Conservation (phyloP, 257 asterid species). For the Solanum pinnatisectum region DNA sequence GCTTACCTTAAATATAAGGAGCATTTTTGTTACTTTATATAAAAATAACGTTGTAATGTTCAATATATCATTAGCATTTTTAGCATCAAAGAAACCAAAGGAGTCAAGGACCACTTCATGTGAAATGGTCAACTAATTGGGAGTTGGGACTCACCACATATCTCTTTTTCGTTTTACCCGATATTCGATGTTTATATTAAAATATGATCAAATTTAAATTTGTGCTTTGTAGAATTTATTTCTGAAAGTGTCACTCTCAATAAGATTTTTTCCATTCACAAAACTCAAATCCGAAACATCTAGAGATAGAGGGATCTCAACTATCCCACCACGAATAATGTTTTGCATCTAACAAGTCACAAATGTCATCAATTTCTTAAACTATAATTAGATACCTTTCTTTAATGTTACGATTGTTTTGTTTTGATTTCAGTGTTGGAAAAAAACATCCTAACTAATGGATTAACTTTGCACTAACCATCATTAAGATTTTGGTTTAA, state of each 20-base stretch:
- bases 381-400: neutral
- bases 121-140: neutral
- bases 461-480: neutral
- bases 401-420: neutral
- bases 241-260: neutral
- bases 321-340: accelerated
- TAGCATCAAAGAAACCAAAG: neutral
- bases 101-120: neutral
- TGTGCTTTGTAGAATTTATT: accelerated
- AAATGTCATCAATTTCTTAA: neutral
- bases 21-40: neutral
- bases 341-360: neutral
- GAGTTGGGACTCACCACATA: neutral
- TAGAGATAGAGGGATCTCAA: neutral
- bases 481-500: neutral
- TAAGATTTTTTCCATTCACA: neutral
- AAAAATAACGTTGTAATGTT: neutral
- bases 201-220: neutral
- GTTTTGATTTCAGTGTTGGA: neutral
- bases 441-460: neutral
- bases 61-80: neutral
- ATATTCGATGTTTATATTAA: accelerated
- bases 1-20: neutral
- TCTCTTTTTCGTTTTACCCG: accelerated
- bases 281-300: accelerated